Conservation (phyloP, 164 flowering plant genomes). For the Berberis thunbergii region DNA sequence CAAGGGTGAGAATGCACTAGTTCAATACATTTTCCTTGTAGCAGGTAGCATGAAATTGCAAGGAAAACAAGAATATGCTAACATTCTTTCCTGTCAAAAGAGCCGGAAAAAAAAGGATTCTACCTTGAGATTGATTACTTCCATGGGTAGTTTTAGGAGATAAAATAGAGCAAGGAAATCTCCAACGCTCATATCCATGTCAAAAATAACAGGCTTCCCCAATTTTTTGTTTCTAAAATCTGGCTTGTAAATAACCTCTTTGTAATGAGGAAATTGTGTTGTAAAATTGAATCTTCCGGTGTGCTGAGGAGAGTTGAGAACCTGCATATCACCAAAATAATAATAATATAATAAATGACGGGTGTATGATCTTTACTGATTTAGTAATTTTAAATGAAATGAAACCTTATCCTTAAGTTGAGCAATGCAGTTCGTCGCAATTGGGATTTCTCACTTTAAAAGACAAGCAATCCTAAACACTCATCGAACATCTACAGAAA, state of each 20-base stretch:
- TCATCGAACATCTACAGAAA: background rate
- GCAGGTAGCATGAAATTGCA: too few relatives aligned
- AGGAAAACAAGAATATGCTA: background rate
- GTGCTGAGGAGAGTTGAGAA: constrained; percentile 46
- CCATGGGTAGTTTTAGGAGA: constrained; percentile 85
- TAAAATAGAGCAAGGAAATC: constrained; percentile 81
- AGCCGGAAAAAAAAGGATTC: background rate
- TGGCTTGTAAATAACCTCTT: constrained; percentile 52
- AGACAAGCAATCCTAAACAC: background rate
- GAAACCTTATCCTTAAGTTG: too few relatives aligned
- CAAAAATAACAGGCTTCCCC: constrained; percentile 74
- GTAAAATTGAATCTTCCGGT: constrained; percentile 72
- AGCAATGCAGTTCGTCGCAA: too few relatives aligned
- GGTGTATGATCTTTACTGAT: too few relatives aligned
- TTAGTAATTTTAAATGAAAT: too few relatives aligned
- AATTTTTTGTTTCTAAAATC: constrained; percentile 28
- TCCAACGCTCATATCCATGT: constrained; percentile 99
- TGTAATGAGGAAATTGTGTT: constrained; percentile 64
- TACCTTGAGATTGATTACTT: constrained; percentile 76
- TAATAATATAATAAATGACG: too few relatives aligned
- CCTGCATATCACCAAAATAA: constrained; percentile 31
- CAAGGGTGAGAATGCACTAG: too few relatives aligned
- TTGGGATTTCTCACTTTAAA: too few relatives aligned
- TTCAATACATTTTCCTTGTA: too few relatives aligned
- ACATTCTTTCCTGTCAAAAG: too few relatives aligned